Evolutionary conservation across 2,329 filamentous ascomycete species (phyloP).

Genomic region (Lachnellula subtilissima): DNA sequence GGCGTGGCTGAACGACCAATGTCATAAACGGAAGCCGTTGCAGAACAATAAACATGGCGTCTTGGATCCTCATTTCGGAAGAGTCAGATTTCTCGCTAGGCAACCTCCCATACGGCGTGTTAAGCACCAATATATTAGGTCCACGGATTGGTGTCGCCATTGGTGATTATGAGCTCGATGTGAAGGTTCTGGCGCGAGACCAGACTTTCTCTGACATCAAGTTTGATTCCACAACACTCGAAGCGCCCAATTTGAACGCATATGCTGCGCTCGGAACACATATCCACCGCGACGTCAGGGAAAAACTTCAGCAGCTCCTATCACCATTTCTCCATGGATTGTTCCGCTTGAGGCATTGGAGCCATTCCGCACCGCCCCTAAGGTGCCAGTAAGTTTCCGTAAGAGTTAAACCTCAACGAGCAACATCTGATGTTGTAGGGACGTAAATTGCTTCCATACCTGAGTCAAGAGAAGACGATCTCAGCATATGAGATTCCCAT

Average conservation of each 20-base stretch:
- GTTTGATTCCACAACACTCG: not conserved
- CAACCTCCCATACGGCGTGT: not conserved
- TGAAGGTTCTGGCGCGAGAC: not conserved
- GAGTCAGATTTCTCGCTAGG: not conserved
- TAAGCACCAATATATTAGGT: not conserved
- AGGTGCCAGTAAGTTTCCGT: not conserved
- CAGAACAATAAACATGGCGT: not conserved
- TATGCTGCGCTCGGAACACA: not conserved
- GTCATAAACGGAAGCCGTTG: no score
- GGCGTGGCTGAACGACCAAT: no score
- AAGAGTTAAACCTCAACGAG: not conserved
- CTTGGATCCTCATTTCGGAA: not conserved
- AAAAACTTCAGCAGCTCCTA: conserved; percentile 26
- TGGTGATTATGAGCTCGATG: not conserved
- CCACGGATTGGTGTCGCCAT: not conserved
- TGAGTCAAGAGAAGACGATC: not conserved
- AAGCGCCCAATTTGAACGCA: not conserved
- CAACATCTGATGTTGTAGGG: not conserved
- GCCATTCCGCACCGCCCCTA: not conserved
- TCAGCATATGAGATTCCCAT: not conserved
- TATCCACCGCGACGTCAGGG: not conserved
- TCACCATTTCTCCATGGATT: conserved; percentile 57
- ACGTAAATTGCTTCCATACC: conserved; percentile 8
- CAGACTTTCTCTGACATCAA: not conserved
- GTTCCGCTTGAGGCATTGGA: conserved; percentile 54